phyloP scores from a whole-genome alignment of 1,139 yeast species.

The Casaregolazyma suthepensis region DNA sequence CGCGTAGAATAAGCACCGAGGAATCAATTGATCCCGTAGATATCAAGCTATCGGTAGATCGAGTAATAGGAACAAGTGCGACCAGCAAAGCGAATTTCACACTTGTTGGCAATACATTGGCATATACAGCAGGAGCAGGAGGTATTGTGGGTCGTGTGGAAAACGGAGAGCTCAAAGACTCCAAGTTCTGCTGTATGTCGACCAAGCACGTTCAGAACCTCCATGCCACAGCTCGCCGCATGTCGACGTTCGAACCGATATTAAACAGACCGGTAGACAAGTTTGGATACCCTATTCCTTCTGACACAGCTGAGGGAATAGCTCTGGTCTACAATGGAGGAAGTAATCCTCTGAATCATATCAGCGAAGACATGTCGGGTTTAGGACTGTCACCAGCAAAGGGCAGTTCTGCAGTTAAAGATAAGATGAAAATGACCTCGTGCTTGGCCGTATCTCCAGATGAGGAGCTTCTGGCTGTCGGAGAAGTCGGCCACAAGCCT shows the following conservation, averaged over 20 bases:
- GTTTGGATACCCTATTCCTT: slow-evolving; percentile 6
- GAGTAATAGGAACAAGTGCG: slow-evolving; percentile 40
- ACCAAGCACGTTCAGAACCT: slow-evolving; percentile 17
- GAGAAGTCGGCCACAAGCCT: slow-evolving; percentile 64
- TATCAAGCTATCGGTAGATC: neutral
- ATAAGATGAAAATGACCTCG: slow-evolving; percentile 47
- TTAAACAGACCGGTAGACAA: neutral
- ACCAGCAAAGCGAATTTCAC: slow-evolving; percentile 37
- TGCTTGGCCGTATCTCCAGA: slow-evolving; percentile 54
- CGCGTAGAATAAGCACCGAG: neutral
- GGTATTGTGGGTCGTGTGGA: slow-evolving; percentile 43
- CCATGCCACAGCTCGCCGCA: slow-evolving; percentile 10
- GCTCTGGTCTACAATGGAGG: slow-evolving; percentile 5
- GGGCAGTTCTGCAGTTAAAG: slow-evolving; percentile 26
- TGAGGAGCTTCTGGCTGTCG: slow-evolving; percentile 50
- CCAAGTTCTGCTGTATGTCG: slow-evolving; percentile 25
- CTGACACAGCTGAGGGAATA: slow-evolving; percentile 1
- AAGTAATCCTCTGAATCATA: neutral
- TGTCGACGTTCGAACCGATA: neutral
- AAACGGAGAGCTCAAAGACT: slow-evolving; percentile 7
- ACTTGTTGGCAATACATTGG: slow-evolving; percentile 40
- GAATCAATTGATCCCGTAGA: neutral
- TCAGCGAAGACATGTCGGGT: slow-evolving; percentile 2
- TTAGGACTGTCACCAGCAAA: slow-evolving; percentile 6
- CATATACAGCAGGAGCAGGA: slow-evolving; percentile 65